These are phyloP conservation scores for Petunia hybrid DNA, from an alignment of 305 asterid genomes.

Conservation along the genomic window DNA sequence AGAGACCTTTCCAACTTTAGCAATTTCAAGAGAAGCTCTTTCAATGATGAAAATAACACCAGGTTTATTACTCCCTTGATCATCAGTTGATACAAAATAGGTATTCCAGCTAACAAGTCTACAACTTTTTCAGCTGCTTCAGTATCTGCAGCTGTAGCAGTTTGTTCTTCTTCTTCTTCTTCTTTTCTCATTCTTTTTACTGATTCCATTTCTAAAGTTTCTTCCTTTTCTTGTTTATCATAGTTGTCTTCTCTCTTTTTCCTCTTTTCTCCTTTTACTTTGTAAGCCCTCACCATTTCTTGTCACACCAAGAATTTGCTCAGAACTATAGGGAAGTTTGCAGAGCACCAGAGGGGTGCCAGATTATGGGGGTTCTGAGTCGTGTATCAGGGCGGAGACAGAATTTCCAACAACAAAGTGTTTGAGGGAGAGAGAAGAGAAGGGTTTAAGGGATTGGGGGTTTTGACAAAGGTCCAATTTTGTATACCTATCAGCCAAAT, in stretches of 20 bases:
- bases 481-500: no score
- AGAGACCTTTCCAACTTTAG: constrained; percentile 89
- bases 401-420: no score
- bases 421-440: no score
- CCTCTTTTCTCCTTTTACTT: constrained; percentile 76
- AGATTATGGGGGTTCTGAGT: no score
- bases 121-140: constrained; percentile 45
- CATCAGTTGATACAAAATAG: constrained; percentile 44
- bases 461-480: no score
- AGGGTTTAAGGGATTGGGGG: no score
- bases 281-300: constrained; percentile 41
- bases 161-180: constrained; percentile 37
- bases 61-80: constrained; percentile 42
- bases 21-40: constrained; percentile 86
- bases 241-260: constrained; percentile 63
- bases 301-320: no score
- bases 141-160: constrained; percentile 35
- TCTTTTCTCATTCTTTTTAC: constrained; percentile 47
- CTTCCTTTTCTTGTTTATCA: constrained; percentile 49
- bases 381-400: no score
- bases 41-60: constrained; percentile 78
- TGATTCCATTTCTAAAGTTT: constrained; percentile 30
- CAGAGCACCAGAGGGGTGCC: no score
- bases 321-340: no score
- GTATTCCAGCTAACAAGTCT: constrained; percentile 66